Evolutionary conservation across 2,329 filamentous ascomycete genomes (phyloP).

Genomic region (Aspergillus terreus): DNA sequence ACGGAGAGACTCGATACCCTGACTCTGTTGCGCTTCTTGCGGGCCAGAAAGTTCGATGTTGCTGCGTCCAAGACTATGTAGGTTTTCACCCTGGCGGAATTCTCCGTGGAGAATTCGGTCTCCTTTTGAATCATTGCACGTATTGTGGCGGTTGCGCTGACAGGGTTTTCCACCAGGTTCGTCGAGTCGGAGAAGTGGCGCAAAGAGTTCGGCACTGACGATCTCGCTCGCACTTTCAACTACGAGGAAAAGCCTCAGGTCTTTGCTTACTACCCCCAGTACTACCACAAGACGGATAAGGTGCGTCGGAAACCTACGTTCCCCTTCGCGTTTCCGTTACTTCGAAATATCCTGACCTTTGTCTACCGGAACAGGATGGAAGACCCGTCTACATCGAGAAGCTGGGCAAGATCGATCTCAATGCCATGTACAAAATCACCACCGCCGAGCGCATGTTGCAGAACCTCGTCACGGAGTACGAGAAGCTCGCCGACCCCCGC

Average conservation of each 20-base stretch:
- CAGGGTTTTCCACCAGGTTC: conserved; percentile 61
- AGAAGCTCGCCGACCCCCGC: conserved; percentile 88
- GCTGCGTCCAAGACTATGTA: conserved; percentile 82
- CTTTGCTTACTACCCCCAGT: conserved; percentile 92
- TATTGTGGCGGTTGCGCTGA: conserved; percentile 1
- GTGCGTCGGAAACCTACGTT: conserved; percentile 31
- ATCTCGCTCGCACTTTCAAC: conserved; percentile 74
- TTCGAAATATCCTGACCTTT: conserved; percentile 7
- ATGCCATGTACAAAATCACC: conserved; percentile 88
- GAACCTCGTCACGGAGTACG: conserved; percentile 96
- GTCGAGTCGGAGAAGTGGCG: conserved; percentile 87
- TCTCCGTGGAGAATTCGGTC: too few species aligned
- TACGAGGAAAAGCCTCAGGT: conserved; percentile 82
- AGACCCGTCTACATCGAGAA: conserved; percentile 97
- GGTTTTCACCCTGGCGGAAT: conserved; percentile 30
- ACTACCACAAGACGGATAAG: conserved; percentile 80
- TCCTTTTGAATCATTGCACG: neutral
- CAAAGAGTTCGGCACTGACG: conserved; percentile 77
- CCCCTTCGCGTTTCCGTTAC: neutral
- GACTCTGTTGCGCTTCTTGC: conserved; percentile 86
- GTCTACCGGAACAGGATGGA: conserved; percentile 63
- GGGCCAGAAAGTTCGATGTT: conserved; percentile 94
- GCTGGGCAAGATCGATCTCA: conserved; percentile 87
- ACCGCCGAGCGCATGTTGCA: conserved; percentile 88
- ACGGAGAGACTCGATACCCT: conserved; percentile 85